Base-by-base conservation (phyloP, 1,139 yeast species). In the Saccharomycopsis hybrid region DNA sequence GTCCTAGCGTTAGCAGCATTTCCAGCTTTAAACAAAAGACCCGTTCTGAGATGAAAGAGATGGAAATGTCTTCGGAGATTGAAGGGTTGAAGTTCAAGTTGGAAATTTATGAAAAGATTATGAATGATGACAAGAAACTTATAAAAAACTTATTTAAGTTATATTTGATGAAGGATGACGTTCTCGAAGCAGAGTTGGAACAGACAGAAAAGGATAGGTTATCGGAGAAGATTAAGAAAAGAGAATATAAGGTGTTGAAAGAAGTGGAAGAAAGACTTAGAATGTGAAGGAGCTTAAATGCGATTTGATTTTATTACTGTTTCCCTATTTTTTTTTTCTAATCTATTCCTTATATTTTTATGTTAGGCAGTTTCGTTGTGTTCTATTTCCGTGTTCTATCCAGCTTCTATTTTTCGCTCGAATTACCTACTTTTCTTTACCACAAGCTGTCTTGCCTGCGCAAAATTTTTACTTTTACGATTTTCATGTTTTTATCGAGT, bases 61-160 rank as follows among this genome's bases (percentile, higher is more conserved):
- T 51, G 13, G 55, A 52, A 37, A 40, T 52, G 47, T 33, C 45
- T 3, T 30, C 47, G 9, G 51, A 50, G 27, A 43, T 52, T 18
- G 55, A 52, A 25, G 33, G 42, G 8, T 62, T 71, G 31, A 65
- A 70, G 4, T 83, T 79, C 60, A 65, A 81, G 2, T 58, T 73
- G 25, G 67, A 71, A 29, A 77, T 82, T 66, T 79, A 75, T 56
- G 77, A 77, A 40, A 43, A 44, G 29, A 47, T 52, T 3, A 43
- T 46, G 8, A 24, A 46, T 7, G 63, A 67, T 2, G 96, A 90
- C 55, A 74, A 80, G 49, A 40, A 46, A 42, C 57, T 50, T 31
- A 47, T 52, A 41, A 52, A 52, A 40, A 50, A 39, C 27, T 44
- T 52, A 30, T 52, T 52, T 41, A 49, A 49, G 32, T 43, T 52